Evolutionary conservation across 305 asterid species (phyloP), one percentile per base, ranked within the genome.

Genomic region (Caryopteris hybrid): DNA sequence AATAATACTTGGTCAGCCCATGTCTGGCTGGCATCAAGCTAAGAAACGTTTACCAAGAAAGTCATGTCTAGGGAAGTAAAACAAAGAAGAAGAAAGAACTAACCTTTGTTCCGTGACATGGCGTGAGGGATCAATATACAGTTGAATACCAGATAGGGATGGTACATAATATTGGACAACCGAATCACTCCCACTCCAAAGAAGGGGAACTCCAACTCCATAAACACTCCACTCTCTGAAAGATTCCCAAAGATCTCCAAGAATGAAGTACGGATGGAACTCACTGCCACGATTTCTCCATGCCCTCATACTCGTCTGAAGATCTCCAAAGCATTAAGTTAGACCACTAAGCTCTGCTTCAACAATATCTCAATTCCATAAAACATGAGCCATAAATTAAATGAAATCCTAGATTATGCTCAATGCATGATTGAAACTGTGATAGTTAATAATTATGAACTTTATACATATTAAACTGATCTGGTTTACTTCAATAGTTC

Each of bases 181-280:
- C 4, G 87, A 83, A 78, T 86, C 92, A 45, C 66, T 78, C 73
- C 83, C 92, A 64, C 82, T 79, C 79, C 88, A 79, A 63, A 86
- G 69, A 42, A 94, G 81, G 39, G 97, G 99, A 54, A 91, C 96
- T 70, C 90, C 97, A 46, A 83, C 97, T 57, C 99, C 97, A 77
- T 94, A 94, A 5, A 86, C 96, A 80, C 99, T 91, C 97, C 96
- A 89, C 78, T 94, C 99, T 68, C 88, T 76, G 57, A 88, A 94
- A 59, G 92, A 81, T 57, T 94, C 99, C 99, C 97, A 94, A 64
- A 94, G 99, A 80, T 94, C 96, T 53, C 90, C 92, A 6, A 93
- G 93, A 56, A 79, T 70, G 75, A 88, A 91, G 84, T 75, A 88
- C 6, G 97, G 96, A 67, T 77, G 79, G 66, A 83, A 77, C 69